A percentile compares a stretch with the other conserved stretches of the same genome.
Evolutionary conservation across 2,329 filamentous ascomycete genomes (phyloP).

Genomic region (Aspergillus puulaauensis): DNA sequence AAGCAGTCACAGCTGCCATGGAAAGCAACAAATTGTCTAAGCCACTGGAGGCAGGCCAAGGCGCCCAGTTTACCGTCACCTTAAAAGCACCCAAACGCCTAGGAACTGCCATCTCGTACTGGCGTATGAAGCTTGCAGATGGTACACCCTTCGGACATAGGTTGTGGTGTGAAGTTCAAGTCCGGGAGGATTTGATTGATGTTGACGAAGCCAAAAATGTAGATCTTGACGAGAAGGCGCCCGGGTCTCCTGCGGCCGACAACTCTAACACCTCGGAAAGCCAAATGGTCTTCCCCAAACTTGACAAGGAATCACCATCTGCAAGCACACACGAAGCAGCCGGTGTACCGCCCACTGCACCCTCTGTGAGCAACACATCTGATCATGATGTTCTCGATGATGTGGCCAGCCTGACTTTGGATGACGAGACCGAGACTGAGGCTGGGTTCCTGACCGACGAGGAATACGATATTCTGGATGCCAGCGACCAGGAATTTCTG

Average conservation of each 20-base stretch:
- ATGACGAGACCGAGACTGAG: slow-evolving; percentile 46
- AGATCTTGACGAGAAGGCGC: slow-evolving; percentile 31
- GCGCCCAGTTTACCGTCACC: slow-evolving; percentile 76
- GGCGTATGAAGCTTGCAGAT: slow-evolving; percentile 81
- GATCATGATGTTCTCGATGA: slow-evolving; percentile 55
- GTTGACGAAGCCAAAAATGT: slow-evolving; percentile 10
- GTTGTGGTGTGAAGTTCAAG: slow-evolving; percentile 89
- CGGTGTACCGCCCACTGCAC: slow-evolving; percentile 29
- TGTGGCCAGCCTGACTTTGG: slow-evolving; percentile 57
- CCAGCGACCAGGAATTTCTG: slow-evolving; percentile 81
- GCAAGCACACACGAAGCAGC: slow-evolving; percentile 69
- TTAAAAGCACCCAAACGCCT: slow-evolving; percentile 76
- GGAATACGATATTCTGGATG: slow-evolving; percentile 96
- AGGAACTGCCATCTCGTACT: slow-evolving; percentile 89
- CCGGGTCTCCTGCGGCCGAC: slow-evolving; percentile 30
- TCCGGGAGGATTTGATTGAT: slow-evolving; percentile 41
- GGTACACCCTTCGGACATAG: slow-evolving; percentile 87
- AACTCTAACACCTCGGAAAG: slow-evolving; percentile 49
- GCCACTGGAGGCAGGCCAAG: slow-evolving; percentile 70
- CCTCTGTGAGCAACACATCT: slow-evolving; percentile 44
- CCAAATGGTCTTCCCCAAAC: slow-evolving; percentile 94
- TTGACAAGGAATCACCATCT: slow-evolving; percentile 88
- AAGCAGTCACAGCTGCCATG: slow-evolving; percentile 73
- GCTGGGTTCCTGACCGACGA: slow-evolving; percentile 92
- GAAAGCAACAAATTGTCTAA: slow-evolving; percentile 76